Base-by-base conservation (phyloP, 345 rosid species). In the Trapa bicornis region DNA sequence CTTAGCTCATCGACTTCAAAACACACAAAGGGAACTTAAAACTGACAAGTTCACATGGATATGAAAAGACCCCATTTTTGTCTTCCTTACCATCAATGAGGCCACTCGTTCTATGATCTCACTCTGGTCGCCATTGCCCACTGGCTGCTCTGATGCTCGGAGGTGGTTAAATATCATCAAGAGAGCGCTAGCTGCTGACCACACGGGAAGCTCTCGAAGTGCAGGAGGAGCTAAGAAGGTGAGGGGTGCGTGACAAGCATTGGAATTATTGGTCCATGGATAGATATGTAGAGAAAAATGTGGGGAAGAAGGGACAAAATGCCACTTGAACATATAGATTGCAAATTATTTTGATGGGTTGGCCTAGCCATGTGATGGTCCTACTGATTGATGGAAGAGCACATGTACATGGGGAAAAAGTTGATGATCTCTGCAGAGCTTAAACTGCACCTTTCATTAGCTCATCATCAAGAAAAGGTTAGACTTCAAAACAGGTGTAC, bases 111-210 rank as follows among this genome's bases (percentile, higher is more conserved):
- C 86, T 68, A 72, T 72, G 64, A 66, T 73, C 63, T 77, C 84
- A 67, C 77, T 87, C 73, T 90, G 43, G 90, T 80, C 61, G 83
- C 89, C 97, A 87, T 86, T 69, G 66, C 57, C 37, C 37, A 58
- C 80, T 77, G 75, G 6, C 16, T 42, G 16, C 53, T 22, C 29
- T 4, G 33, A 39, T 33, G 9, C 22, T 68, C 42, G 11, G 36
- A n/a, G 71, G 71, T 2, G 37, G 64, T n/a, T 29, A 45, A 56
- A 33, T 36, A 71, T 47, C 74, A 71, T 65, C 65, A 64, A 53
- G 36, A 38, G 56, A 15, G 5, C 53, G 1, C 16, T 48, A 11
- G 13, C 32, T 48, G 50, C 16, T 64, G 52, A 38, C 37, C 37
- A 47, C 43, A 7, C 38, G 64, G 5, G 3, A 14, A 61, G 36